Conservation (phyloP, 2,329 filamentous ascomycete genomes). For the Parafenestella ontariensis region DNA sequence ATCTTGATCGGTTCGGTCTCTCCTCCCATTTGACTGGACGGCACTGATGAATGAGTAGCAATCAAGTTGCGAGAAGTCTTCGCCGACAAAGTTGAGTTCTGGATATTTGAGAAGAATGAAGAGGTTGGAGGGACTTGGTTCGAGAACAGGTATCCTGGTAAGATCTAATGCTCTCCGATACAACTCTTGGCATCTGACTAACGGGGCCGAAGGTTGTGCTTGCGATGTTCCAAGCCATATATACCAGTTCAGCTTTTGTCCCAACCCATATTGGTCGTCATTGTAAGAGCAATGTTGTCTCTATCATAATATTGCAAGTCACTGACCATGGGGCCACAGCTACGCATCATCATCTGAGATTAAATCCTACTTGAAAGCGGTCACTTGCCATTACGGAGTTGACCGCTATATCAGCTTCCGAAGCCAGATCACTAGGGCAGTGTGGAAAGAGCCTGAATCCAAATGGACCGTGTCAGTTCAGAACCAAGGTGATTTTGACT, state of each 20-base stretch:
- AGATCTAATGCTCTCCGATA: not conserved
- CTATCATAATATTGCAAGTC: not conserved
- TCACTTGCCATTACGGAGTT: not conserved
- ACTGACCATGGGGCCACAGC: not conserved
- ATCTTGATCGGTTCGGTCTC: not conserved
- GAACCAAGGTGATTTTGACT: not conserved
- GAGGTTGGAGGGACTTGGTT: constrained; percentile 53
- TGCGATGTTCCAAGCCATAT: constrained; percentile 2
- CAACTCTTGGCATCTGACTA: not conserved
- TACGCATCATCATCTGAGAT: constrained; percentile 1
- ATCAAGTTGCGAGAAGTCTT: not conserved
- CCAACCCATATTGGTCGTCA: constrained; percentile 2
- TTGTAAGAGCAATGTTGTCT: not conserved
- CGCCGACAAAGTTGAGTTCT: not conserved
- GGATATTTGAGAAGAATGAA: constrained; percentile 47
- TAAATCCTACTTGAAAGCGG: not conserved
- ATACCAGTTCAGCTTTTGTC: constrained; percentile 2
- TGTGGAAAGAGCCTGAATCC: not conserved
- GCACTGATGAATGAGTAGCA: not conserved
- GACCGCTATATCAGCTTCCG: not conserved
- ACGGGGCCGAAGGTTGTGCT: not conserved
- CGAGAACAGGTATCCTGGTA: constrained; percentile 44
- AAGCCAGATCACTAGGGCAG: not conserved
- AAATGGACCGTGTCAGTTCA: not conserved
- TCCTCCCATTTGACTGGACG: not conserved